Conservation (phyloP, 2,329 filamentous ascomycete genomes). For the Epichloe elymi region DNA sequence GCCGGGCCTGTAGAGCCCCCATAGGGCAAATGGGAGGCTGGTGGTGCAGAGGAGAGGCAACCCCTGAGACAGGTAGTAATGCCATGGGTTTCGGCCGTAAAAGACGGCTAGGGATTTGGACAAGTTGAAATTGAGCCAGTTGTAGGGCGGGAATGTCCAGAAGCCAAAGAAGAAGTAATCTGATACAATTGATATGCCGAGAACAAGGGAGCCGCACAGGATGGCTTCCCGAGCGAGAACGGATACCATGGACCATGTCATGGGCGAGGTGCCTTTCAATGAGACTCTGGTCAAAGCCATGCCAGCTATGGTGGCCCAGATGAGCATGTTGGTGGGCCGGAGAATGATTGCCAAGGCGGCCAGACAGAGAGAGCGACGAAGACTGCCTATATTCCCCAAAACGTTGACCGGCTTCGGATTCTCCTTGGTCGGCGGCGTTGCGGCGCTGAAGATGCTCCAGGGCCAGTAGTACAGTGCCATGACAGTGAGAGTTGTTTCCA, state of each 20-base stretch:
- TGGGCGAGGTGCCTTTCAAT: slow-evolving; percentile 24
- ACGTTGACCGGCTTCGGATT: slow-evolving; percentile 20
- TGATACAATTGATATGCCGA: slow-evolving; percentile 49
- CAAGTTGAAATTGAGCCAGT: slow-evolving; percentile 85
- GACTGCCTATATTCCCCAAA: slow-evolving; percentile 15
- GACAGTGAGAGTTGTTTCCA: slow-evolving; percentile 80
- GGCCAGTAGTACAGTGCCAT: slow-evolving; percentile 75
- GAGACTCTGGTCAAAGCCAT: slow-evolving; percentile 30
- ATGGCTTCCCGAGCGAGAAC: slow-evolving; percentile 49
- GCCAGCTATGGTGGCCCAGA: slow-evolving; percentile 59
- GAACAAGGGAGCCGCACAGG: slow-evolving; percentile 47
- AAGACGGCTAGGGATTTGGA: slow-evolving; percentile 78
- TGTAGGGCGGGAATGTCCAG: slow-evolving; percentile 81
- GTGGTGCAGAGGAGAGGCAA: slow-evolving; percentile 78
- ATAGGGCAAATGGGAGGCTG: slow-evolving; percentile 60
- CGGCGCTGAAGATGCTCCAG: slow-evolving; percentile 53
- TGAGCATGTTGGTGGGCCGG: slow-evolving; percentile 76
- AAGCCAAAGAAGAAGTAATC: slow-evolving; percentile 71
- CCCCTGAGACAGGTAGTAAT: slow-evolving; percentile 89
- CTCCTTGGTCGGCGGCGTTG: slow-evolving; percentile 24
- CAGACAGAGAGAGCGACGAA: slow-evolving; percentile 52
- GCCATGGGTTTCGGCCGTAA: slow-evolving; percentile 79
- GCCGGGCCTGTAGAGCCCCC: slow-evolving; percentile 44
- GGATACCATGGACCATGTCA: slow-evolving; percentile 30
- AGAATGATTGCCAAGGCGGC: slow-evolving; percentile 75